phyloP scores from a whole-genome alignment of 116 monocot species.

The Posidonia oceanica region DNA sequence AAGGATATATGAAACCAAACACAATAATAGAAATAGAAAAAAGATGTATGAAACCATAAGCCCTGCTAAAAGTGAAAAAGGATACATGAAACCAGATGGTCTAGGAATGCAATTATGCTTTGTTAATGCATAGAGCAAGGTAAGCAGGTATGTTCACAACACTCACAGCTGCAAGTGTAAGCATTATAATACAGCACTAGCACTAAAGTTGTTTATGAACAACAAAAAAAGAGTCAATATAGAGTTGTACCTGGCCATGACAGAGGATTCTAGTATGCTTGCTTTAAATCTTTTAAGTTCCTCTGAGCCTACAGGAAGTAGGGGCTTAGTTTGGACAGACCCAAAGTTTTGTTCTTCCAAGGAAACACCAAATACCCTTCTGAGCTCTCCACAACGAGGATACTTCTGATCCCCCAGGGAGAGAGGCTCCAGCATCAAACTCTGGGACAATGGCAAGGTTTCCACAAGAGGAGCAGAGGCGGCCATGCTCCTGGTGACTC shows the following conservation, averaged over 20 bases:
- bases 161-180: no score
- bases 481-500: constrained; percentile 16
- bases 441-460: constrained; percentile 21
- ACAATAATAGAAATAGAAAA: no score
- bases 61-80: no score
- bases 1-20: no score
- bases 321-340: constrained; percentile 29
- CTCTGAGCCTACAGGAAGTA: constrained; percentile 36
- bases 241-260: constrained; percentile 34
- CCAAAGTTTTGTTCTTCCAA: constrained; percentile 54
- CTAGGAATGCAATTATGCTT: no score
- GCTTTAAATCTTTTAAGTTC: constrained; percentile 58
- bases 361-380: constrained; percentile 49
- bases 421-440: constrained; percentile 36
- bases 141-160: no score
- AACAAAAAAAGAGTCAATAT: no score
- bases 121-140: no score
- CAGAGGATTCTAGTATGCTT: constrained; percentile 25
- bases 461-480: constrained; percentile 16
- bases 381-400: constrained; percentile 43
- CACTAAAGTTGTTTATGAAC: no score
- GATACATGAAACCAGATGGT: no score
- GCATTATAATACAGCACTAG: no score
- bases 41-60: no score
- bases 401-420: constrained; percentile 47